Percentiles rank a stretch among this genome's conserved stretches.
These are phyloP conservation scores for Daldinia loculata DNA, from an alignment of 495 filamentous ascomycete genomes.

Conservation along the genomic window DNA sequence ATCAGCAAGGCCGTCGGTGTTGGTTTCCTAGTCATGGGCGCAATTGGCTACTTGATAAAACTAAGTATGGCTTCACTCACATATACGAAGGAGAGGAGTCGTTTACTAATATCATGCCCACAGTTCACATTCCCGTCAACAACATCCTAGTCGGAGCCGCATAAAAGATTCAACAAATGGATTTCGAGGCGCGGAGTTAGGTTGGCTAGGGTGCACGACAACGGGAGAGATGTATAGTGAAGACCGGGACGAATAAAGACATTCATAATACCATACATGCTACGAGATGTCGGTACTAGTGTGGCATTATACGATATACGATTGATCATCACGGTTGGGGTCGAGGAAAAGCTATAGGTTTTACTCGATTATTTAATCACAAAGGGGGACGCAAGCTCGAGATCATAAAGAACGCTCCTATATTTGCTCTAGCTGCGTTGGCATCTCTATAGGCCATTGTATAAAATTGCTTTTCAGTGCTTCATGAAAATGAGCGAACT, in stretches of 20 bases:
- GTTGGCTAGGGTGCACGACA: neutral
- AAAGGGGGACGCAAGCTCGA: neutral
- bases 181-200: neutral
- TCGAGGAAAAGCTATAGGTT: slow-evolving; percentile 9
- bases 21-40: slow-evolving; percentile 80
- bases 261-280: slow-evolving; percentile 14
- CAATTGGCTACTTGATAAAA: slow-evolving; percentile 92
- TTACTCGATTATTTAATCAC: slow-evolving; percentile 3
- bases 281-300: slow-evolving; percentile 13
- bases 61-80: slow-evolving; percentile 68
- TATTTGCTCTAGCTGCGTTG: slow-evolving; percentile 19
- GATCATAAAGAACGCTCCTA: slow-evolving; percentile 11
- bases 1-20: slow-evolving; percentile 96
- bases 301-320: slow-evolving; percentile 16
- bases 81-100: slow-evolving; percentile 51
- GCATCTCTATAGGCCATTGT: slow-evolving; percentile 32
- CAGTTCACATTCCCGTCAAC: slow-evolving; percentile 52
- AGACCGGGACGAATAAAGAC: neutral
- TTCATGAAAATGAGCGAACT: slow-evolving; percentile 13
- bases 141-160: slow-evolving; percentile 59
- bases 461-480: slow-evolving; percentile 39
- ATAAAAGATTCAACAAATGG: slow-evolving; percentile 37
- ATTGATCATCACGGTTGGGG: slow-evolving; percentile 2
- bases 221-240: slow-evolving; percentile 5
- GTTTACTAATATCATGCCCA: slow-evolving; percentile 15